A percentile compares a stretch with the other conserved stretches of the same genome.
These are phyloP conservation scores for Astrothelium subdiscretum DNA, from an alignment of 495 filamentous ascomycete species.

Conservation along the genomic window DNA sequence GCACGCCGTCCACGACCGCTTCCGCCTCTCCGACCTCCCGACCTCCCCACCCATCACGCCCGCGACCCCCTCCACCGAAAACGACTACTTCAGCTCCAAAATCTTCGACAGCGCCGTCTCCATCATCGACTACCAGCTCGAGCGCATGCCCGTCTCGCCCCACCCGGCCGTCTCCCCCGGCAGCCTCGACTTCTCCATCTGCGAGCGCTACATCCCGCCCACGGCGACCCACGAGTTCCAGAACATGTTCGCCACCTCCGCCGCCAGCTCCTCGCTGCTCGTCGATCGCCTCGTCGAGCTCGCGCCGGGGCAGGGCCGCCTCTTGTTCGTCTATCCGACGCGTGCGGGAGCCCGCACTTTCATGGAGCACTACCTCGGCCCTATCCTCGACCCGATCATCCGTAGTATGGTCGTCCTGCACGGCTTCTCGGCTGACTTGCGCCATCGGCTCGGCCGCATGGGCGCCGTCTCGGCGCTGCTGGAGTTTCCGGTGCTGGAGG, in stretches of 20 bases:
- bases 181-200: conserved; percentile 51
- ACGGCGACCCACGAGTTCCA: conserved; percentile 46
- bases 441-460: conserved; percentile 45
- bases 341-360: conserved; percentile 51
- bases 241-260: conserved; percentile 45
- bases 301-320: conserved; percentile 43
- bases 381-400: conserved; percentile 55
- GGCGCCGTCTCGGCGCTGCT: conserved; percentile 46
- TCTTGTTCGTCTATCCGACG: conserved; percentile 63
- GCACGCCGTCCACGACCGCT: conserved; percentile 51
- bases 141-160: conserved; percentile 32
- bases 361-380: conserved; percentile 51
- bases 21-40: conserved; percentile 50
- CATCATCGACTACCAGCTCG: conserved; percentile 43
- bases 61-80: conserved; percentile 34
- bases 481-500: conserved; percentile 44
- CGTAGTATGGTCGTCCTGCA: conserved; percentile 55
- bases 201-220: conserved; percentile 64
- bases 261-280: conserved; percentile 43
- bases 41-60: conserved; percentile 50
- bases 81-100: conserved; percentile 43
- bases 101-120: conserved; percentile 49
- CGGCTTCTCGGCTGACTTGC: conserved; percentile 48
- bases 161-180: conserved; percentile 53
- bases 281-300: conserved; percentile 57